These are phyloP conservation scores for Barbarea vulgaris DNA, from an alignment of 345 rosid genomes.

Conservation along the genomic window DNA sequence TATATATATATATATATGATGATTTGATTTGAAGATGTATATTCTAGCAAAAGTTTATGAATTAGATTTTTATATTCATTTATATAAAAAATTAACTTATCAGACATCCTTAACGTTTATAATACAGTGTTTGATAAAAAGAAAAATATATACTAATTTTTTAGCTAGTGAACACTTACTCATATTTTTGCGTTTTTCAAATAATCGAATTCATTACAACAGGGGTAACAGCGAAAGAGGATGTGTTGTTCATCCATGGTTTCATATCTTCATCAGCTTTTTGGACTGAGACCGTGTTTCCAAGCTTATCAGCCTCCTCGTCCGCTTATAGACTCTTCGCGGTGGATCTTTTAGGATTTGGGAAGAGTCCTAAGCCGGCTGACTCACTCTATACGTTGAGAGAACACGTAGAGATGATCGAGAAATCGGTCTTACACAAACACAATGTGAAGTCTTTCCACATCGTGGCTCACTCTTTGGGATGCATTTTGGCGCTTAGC, in stretches of 20 bases:
- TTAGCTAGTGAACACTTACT: background rate
- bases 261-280: conserved; percentile 95
- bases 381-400: conserved; percentile 89
- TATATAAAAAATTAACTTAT: background rate
- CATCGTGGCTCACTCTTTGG: conserved; percentile 96
- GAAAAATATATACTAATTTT: background rate
- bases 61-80: background rate
- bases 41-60: background rate
- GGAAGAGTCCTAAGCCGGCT: conserved; percentile 91
- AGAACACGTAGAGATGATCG: conserved; percentile 94
- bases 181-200: background rate
- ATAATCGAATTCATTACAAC: background rate
- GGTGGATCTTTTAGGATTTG: conserved; percentile 90
- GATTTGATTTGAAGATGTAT: too few species aligned
- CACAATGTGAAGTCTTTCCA: conserved; percentile 83
- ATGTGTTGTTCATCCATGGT: conserved; percentile 94
- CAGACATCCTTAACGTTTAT: background rate
- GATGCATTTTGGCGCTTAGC: conserved; percentile 92
- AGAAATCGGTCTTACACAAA: conserved; percentile 60
- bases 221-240: conserved; percentile 53
- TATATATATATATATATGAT: too few species aligned
- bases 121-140: background rate
- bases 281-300: conserved; percentile 96
- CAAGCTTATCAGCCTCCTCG: conserved; percentile 62
- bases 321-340: conserved; percentile 75